A percentile compares a stretch with the other conserved stretches of the same genome.
phyloP scores from a whole-genome alignment of 768 basidiomycete genomes.

The Boletus edulis region DNA sequence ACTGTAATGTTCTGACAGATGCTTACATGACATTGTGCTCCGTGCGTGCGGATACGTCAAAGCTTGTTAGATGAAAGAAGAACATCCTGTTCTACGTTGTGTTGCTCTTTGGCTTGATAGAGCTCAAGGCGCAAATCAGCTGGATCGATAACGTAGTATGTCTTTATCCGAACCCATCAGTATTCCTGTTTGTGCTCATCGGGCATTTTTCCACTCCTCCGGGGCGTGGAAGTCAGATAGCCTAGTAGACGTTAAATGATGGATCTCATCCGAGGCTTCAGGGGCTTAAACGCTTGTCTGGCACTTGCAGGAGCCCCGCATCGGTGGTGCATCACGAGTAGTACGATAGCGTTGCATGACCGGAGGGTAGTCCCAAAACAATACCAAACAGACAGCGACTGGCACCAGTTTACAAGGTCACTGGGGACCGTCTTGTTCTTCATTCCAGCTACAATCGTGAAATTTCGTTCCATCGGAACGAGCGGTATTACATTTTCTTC shows the following conservation, averaged over 20 bases:
- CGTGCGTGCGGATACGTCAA: conserved; percentile 11
- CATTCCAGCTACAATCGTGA: no score
- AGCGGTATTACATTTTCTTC: no score
- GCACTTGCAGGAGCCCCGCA: no score
- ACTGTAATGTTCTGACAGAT: background rate
- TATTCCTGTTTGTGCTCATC: background rate
- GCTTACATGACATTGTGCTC: conserved; percentile 10
- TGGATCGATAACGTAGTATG: conserved; percentile 44
- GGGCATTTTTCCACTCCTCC: background rate
- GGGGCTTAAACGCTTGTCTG: no score
- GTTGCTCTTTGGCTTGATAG: conserved; percentile 51
- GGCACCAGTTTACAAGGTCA: no score
- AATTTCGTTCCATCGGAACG: no score
- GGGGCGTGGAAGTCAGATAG: conserved; percentile 40
- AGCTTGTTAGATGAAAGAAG: conserved; percentile 1
- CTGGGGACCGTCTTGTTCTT: no score
- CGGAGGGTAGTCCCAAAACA: no score
- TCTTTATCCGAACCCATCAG: conserved; percentile 1
- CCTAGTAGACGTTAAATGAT: background rate
- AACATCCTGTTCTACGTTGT: conserved; percentile 33
- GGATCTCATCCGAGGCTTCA: no score
- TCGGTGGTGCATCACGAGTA: no score
- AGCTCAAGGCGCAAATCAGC: conserved; percentile 49
- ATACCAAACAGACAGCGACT: no score
- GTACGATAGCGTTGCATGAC: no score